Conservation (phyloP, 1,284 basidiomycete species). For the Ustilago nuda region DNA sequence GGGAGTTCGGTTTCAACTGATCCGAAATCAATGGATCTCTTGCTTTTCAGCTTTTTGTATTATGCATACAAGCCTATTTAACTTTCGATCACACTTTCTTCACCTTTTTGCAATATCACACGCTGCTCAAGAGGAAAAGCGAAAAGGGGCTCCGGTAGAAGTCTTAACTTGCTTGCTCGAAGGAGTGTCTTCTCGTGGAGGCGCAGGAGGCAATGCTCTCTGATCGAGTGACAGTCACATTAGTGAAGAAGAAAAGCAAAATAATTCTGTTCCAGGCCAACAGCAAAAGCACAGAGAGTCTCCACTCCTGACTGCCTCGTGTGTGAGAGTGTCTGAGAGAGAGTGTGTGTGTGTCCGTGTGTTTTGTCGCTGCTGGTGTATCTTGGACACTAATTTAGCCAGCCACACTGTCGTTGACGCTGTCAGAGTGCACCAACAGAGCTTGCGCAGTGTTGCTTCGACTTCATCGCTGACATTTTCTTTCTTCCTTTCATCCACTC, state of each 20-base stretch:
- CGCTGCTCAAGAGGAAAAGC: conserved; percentile 20
- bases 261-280: background rate
- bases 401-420: background rate
- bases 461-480: conserved; percentile 1
- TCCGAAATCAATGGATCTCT: background rate
- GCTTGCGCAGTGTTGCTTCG: conserved; percentile 7
- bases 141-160: conserved; percentile 15
- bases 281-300: background rate
- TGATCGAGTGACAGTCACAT: background rate
- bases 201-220: conserved; percentile 1
- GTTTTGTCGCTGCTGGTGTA: conserved; percentile 4
- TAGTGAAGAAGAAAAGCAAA: background rate
- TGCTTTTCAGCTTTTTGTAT: background rate
- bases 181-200: background rate
- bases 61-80: background rate
- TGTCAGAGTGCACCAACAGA: background rate
- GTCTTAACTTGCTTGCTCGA: background rate
- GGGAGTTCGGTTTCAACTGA: background rate
- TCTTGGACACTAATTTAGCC: conserved; percentile 9
- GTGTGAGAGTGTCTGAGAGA: background rate
- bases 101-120: conserved; percentile 16
- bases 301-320: conserved; percentile 2
- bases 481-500: conserved; percentile 21
- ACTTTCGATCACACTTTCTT: conserved; percentile 25
- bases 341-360: background rate